phyloP scores from a whole-genome alignment of 179 eudicot species.

The Silene vulgaris region DNA sequence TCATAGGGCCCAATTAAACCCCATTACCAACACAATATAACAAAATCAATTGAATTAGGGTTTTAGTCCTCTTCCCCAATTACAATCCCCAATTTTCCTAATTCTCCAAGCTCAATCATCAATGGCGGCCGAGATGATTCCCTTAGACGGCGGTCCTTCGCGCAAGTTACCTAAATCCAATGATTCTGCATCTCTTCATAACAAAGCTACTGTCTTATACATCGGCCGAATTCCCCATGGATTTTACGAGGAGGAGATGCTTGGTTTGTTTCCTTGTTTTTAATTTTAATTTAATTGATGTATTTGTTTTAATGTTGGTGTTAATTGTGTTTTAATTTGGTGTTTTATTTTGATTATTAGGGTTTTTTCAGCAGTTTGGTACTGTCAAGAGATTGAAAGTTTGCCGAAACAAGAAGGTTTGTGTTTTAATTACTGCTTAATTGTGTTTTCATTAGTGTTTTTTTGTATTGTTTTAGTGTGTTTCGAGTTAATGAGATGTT shows the following conservation, averaged over 20 bases:
- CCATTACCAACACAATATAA: background rate
- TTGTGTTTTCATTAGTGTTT: background rate
- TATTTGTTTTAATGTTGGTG: background rate
- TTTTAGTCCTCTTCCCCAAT: background rate
- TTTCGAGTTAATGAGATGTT: background rate
- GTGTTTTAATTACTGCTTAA: background rate
- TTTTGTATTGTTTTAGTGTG: background rate
- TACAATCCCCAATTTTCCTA: background rate
- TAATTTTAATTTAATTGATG: background rate
- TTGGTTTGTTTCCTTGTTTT: conserved; percentile 35
- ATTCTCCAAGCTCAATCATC: background rate
- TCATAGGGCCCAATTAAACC: background rate
- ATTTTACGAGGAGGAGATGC: conserved; percentile 85
- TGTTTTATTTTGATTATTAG: conserved; percentile 29
- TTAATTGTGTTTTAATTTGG: background rate
- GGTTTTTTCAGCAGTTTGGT: conserved; percentile 78
- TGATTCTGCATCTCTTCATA: conserved; percentile 22
- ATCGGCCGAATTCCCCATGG: conserved; percentile 92
- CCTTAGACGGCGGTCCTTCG: conserved; percentile 69
- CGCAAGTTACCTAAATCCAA: conserved; percentile 35
- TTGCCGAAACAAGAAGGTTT: conserved; percentile 62
- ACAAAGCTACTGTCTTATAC: conserved; percentile 59
- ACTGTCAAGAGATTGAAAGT: conserved; percentile 34
- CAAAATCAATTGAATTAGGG: background rate
- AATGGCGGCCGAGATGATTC: conserved; percentile 24